These are phyloP conservation scores for Pseudophaeomoniella oleicola DNA, from an alignment of 2,329 filamentous ascomycete species.

Conservation along the genomic window DNA sequence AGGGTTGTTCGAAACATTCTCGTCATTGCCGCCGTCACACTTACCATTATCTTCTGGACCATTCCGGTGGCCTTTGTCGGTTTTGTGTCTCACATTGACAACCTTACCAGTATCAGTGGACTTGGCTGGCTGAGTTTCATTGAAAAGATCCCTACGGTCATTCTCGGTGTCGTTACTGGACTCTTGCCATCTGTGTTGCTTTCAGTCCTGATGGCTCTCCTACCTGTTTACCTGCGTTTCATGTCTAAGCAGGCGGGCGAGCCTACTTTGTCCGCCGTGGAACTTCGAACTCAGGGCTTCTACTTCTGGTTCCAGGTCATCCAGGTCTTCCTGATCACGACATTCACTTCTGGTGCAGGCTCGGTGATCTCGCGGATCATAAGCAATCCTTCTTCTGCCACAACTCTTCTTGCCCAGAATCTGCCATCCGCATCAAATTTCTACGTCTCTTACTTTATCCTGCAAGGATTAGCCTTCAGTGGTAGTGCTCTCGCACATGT, in stretches of 20 bases:
- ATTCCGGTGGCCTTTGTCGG: slow-evolving; percentile 67
- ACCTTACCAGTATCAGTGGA: slow-evolving; percentile 37
- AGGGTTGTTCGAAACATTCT: slow-evolving; percentile 56
- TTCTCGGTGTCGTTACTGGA: slow-evolving; percentile 72
- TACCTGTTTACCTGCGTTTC: slow-evolving; percentile 68
- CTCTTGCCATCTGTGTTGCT: slow-evolving; percentile 68
- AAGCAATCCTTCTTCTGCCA: slow-evolving; percentile 44
- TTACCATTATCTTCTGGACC: slow-evolving; percentile 76
- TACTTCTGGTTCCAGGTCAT: slow-evolving; percentile 87
- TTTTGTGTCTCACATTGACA: slow-evolving; percentile 69
- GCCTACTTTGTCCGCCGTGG: slow-evolving; percentile 63
- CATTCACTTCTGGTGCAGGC: slow-evolving; percentile 66
- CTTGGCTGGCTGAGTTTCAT: slow-evolving; percentile 63
- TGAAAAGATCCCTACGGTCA: slow-evolving; percentile 49
- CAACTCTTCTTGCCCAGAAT: slow-evolving; percentile 53
- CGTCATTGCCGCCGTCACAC: slow-evolving; percentile 57
- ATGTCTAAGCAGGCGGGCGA: slow-evolving; percentile 70
- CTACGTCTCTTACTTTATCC: slow-evolving; percentile 87
- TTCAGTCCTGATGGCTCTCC: slow-evolving; percentile 69
- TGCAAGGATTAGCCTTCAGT: slow-evolving; percentile 75
- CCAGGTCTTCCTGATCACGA: slow-evolving; percentile 82
- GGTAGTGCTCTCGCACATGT: slow-evolving; percentile 61
- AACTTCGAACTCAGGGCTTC: slow-evolving; percentile 77
- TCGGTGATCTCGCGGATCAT: slow-evolving; percentile 51
- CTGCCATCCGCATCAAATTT: slow-evolving; percentile 82